Percentiles rank a stretch among this genome's conserved stretches.
Evolutionary conservation across 2,329 filamentous ascomycete species (phyloP).

Genomic region (Cordyceps farinosa): DNA sequence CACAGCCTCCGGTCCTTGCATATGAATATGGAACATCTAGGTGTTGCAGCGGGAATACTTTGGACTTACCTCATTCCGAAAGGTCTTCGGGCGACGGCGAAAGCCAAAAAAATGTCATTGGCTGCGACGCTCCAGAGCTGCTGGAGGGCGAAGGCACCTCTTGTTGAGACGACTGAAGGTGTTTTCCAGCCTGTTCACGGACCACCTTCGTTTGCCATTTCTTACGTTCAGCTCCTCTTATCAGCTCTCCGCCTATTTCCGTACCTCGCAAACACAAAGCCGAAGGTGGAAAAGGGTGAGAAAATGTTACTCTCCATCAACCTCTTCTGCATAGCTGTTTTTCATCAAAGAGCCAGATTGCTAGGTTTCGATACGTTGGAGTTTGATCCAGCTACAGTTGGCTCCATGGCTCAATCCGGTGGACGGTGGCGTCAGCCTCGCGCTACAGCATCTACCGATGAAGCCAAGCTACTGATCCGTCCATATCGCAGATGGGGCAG

Average conservation of each 20-base stretch:
- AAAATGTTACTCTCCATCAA: background rate
- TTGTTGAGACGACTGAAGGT: background rate
- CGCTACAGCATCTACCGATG: background rate
- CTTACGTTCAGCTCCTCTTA: background rate
- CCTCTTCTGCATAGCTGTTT: background rate
- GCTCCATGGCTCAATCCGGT: background rate
- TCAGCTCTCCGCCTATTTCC: background rate
- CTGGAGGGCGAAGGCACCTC: background rate
- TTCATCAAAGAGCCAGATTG: background rate
- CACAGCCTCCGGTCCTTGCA: background rate
- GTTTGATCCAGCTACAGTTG: background rate
- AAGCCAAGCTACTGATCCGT: background rate
- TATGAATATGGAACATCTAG: background rate
- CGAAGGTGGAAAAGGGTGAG: background rate
- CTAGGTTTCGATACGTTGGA: background rate
- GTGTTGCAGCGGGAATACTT: background rate
- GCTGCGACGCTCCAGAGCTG: background rate
- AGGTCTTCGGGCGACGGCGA: background rate
- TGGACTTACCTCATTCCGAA: constrained; percentile 1
- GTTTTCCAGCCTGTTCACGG: background rate
- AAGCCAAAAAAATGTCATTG: background rate
- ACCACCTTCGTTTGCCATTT: background rate
- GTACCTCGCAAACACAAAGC: background rate
- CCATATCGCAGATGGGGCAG: background rate
- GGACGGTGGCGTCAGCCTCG: background rate